phyloP scores from a whole-genome alignment of 257 asterid species.

The Jacaranda copaia region DNA sequence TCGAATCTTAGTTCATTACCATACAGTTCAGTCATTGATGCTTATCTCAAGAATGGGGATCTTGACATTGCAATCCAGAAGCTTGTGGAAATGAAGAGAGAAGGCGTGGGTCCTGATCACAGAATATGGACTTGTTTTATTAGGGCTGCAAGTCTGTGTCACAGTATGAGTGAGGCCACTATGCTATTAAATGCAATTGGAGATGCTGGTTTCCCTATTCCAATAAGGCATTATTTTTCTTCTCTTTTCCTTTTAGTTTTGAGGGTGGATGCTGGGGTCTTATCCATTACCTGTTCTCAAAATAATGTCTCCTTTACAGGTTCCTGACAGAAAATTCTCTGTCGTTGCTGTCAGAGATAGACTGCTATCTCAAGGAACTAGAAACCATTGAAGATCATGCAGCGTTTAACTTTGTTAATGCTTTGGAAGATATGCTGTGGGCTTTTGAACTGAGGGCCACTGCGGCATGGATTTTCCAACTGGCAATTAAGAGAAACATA shows the following conservation, averaged over 20 bases:
- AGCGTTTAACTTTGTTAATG: slow-evolving; percentile 89
- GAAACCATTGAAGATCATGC: slow-evolving; percentile 80
- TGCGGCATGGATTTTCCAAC: slow-evolving; percentile 90
- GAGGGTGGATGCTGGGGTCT: slow-evolving; percentile 16
- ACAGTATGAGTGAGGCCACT: slow-evolving; percentile 54
- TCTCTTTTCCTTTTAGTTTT: slow-evolving; percentile 32
- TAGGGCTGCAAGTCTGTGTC: slow-evolving; percentile 86
- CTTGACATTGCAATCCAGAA: slow-evolving; percentile 68
- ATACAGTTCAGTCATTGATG: slow-evolving; percentile 87
- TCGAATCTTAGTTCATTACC: slow-evolving; percentile 68
- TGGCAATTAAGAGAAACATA: slow-evolving; percentile 84
- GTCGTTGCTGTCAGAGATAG: slow-evolving; percentile 73
- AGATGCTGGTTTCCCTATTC: slow-evolving; percentile 85
- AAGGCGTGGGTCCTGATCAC: slow-evolving; percentile 84
- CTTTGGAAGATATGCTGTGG: slow-evolving; percentile 94
- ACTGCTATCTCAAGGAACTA: slow-evolving; percentile 67
- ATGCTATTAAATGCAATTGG: slow-evolving; percentile 71
- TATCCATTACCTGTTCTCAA: slow-evolving; percentile 32
- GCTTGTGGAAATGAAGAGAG: slow-evolving; percentile 73
- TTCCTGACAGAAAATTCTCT: slow-evolving; percentile 72
- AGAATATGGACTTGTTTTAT: slow-evolving; percentile 90
- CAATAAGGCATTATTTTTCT: slow-evolving; percentile 61
- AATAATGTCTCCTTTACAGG: slow-evolving; percentile 53
- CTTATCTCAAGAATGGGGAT: slow-evolving; percentile 88
- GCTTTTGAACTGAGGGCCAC: slow-evolving; percentile 93